Percentiles rank a stretch among this genome's conserved stretches.
phyloP scores from a whole-genome alignment of 163 green algal genomes.

The Scenedesmus sp. region DNA sequence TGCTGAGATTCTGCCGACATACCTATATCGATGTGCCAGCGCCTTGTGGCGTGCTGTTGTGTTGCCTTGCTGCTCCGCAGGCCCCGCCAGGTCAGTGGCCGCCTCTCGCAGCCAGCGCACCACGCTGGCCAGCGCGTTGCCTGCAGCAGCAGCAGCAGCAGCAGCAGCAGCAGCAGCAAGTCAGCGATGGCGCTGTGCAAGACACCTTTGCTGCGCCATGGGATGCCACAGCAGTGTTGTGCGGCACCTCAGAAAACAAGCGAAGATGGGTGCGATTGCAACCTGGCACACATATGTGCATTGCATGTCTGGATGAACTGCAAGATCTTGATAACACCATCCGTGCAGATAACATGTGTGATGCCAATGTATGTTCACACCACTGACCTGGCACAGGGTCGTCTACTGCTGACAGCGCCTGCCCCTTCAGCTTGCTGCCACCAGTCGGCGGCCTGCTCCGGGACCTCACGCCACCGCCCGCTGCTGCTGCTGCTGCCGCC shows the following conservation, averaged over 20 bases:
- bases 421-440: background rate
- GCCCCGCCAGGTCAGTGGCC: conserved; percentile 10
- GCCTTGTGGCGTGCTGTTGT: conserved; percentile 18
- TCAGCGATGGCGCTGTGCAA: too few species aligned
- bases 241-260: too few species aligned
- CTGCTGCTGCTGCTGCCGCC: conserved; percentile 37
- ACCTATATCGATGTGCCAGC: conserved; percentile 35
- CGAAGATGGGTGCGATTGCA: too few species aligned
- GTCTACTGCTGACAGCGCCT: background rate
- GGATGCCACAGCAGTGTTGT: too few species aligned
- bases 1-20: background rate
- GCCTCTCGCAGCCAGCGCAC: conserved; percentile 5
- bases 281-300: too few species aligned
- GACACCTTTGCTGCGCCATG: too few species aligned
- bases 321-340: background rate
- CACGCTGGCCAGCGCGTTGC: conserved; percentile 9
- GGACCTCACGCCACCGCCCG: background rate
- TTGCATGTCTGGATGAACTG: background rate
- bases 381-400: conserved; percentile 25
- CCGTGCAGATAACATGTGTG: too few species aligned
- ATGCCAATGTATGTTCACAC: background rate
- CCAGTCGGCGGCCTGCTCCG: background rate
- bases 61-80: background rate
- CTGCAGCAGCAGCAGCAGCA: background rate
- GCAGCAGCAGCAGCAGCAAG: background rate